phyloP scores from a whole-genome alignment of 1,284 basidiomycete species.

The Lignosus rhinocerotis region DNA sequence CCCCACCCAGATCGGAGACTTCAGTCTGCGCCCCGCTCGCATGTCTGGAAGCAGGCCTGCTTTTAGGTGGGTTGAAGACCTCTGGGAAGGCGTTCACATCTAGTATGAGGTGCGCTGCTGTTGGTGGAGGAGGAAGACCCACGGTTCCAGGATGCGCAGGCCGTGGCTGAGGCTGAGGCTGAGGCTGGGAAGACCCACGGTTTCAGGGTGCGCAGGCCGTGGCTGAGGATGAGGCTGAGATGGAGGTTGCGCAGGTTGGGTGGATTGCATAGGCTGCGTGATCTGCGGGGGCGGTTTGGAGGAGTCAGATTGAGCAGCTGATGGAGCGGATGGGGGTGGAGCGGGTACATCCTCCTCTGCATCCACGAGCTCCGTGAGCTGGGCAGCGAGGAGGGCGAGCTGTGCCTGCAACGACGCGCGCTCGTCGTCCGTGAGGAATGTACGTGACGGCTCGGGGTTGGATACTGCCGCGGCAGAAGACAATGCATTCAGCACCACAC shows the following conservation, averaged over 20 bases:
- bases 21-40: conserved; percentile 21
- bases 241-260: background rate
- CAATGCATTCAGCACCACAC: conserved; percentile 10
- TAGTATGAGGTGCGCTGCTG: conserved; percentile 19
- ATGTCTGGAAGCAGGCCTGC: background rate
- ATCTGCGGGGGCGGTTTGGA: background rate
- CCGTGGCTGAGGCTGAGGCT: background rate
- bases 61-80: conserved; percentile 2
- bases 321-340: background rate
- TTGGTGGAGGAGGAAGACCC: conserved; percentile 12
- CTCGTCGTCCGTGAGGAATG: conserved; percentile 38
- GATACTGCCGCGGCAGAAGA: conserved; percentile 9
- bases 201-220: background rate
- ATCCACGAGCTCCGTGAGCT: conserved; percentile 58
- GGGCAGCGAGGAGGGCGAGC: conserved; percentile 61
- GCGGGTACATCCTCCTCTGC: conserved; percentile 25
- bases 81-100: conserved; percentile 22
- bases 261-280: background rate
- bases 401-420: conserved; percentile 65
- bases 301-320: background rate
- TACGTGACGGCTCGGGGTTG: conserved; percentile 13
- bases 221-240: background rate
- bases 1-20: conserved; percentile 6
- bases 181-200: conserved; percentile 1
- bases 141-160: background rate